Percentiles rank a stretch among this genome's conserved stretches.
phyloP scores from a whole-genome alignment of 345 rosid species.

The Eucalyptus cladocalyx region DNA sequence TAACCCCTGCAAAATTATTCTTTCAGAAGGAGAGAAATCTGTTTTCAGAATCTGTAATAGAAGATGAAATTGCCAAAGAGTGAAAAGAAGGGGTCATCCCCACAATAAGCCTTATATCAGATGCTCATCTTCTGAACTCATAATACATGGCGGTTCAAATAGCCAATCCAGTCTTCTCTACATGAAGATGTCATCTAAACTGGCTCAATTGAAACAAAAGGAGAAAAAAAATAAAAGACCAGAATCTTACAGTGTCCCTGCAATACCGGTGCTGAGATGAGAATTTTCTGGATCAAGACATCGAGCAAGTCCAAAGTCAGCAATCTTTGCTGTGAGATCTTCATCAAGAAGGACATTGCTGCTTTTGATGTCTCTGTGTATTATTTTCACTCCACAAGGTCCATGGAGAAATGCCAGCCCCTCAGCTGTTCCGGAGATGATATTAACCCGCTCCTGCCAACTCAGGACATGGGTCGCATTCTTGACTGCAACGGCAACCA shows the following conservation, averaged over 20 bases:
- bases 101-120: not conserved
- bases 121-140: not conserved
- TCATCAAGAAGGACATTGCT: slow-evolving; percentile 6
- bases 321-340: slow-evolving; percentile 2
- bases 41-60: not conserved
- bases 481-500: not conserved
- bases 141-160: not conserved
- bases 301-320: slow-evolving; percentile 9
- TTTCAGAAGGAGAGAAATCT: not conserved
- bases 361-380: slow-evolving; percentile 6
- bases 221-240: not conserved
- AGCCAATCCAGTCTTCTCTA: not conserved
- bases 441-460: not conserved
- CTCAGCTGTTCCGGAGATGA: slow-evolving; percentile 3
- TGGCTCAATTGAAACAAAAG: not conserved
- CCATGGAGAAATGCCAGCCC: slow-evolving; percentile 7
- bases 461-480: not conserved
- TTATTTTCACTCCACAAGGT: not conserved
- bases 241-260: slow-evolving; percentile 7
- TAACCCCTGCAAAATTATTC: slow-evolving; percentile 1
- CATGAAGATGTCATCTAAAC: not conserved
- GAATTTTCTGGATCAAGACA: not conserved
- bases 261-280: slow-evolving; percentile 8
- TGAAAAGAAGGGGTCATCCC: not conserved
- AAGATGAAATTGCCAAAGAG: not conserved